Evolutionary conservation across 1,284 basidiomycete genomes (phyloP).

Genomic region (Ganoderma boninense): DNA sequence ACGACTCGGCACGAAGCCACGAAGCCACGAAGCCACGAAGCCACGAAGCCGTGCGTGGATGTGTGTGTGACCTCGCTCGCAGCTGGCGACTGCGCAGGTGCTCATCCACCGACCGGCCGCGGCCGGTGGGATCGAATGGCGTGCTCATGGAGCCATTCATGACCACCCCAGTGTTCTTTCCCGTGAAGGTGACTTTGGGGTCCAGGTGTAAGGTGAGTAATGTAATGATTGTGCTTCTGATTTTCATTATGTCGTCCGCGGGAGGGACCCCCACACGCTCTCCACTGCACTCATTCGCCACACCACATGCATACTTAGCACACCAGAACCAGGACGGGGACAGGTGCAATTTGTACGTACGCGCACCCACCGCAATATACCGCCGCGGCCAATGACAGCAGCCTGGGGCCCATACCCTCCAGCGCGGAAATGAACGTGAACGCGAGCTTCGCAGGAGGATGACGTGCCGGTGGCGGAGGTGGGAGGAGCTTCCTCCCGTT

Average conservation of each 20-base stretch:
- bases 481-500: background rate
- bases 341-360: background rate
- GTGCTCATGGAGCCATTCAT: too few species aligned
- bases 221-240: too few species aligned
- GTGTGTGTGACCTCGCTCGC: background rate
- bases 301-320: background rate
- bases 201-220: too few species aligned
- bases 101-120: too few species aligned
- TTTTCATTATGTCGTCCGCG: too few species aligned
- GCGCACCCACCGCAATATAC: background rate
- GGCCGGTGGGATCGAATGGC: background rate
- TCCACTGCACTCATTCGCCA: too few species aligned
- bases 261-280: too few species aligned
- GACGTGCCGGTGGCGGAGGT: background rate
- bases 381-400: background rate
- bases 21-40: background rate
- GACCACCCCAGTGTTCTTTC: too few species aligned
- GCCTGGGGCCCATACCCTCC: background rate
- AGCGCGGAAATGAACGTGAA: slow-evolving; percentile 9
- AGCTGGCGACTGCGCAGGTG: background rate
- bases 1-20: too few species aligned
- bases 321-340: background rate
- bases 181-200: too few species aligned
- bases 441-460: background rate
- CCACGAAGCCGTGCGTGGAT: slow-evolving; percentile 1